Evolutionary conservation across 106 monocot genomes (phyloP), one percentile per base, ranked within the genome.

Genomic region (Cymbidium sinense): DNA sequence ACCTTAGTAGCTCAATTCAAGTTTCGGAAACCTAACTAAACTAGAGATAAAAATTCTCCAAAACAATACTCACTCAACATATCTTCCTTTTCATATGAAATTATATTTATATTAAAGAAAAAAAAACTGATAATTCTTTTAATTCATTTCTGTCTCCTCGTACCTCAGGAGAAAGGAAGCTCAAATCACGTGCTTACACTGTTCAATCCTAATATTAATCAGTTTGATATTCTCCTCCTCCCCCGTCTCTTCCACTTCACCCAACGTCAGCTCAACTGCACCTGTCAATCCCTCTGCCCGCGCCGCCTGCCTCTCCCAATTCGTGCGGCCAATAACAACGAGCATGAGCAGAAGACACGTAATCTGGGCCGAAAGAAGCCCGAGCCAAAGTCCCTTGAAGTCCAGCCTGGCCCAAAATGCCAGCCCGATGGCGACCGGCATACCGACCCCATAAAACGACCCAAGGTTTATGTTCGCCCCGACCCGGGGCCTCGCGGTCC

Each of bases 381-480:
- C 86, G 9, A 80, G 9, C 86, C 86, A 86, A 1, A 83, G 65
- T 19, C 86, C 86, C 34, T 25, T 61, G 74, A 86, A 86, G 33
- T 83, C 86, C 7, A 82, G 8, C 33, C 77, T 25, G 8, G 29
- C 23, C 58, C 61, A 83, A 41, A 86, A 86, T 0, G 83, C 86
- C 20, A 86, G 67, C 67, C 58, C 82, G 17, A 83, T 64, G 0
- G 83, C 86, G 0, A 86, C 86, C 7, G 86, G 86, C 76, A 76
- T 86, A 3, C 86, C 86, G 13, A 83, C 83, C 20, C 5, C 54
- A 65, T 86, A 86, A 43, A 86, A 86, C 1, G 86, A 79, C 2
- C 82, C 73, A 10, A 86, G 77, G 34, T 86, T 86, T 11, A 86
- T 77, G 19, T 83, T 77, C 25, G 83, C 86, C 9, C 73, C 86